These are phyloP conservation scores for Cymbidium sinense DNA, from an alignment of 106 monocot species.

Conservation along the genomic window DNA sequence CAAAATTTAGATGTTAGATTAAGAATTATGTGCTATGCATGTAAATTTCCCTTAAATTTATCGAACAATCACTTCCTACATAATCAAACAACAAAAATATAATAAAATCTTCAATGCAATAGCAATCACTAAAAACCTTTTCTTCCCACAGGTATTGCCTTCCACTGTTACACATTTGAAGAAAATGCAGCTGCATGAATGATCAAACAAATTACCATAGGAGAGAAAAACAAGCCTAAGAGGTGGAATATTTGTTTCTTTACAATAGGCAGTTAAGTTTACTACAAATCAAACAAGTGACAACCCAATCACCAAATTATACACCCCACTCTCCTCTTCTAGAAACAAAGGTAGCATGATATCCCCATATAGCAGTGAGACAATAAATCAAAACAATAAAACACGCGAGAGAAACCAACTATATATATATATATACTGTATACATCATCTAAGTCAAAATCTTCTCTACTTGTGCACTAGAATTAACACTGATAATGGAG, in stretches of 20 bases:
- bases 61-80: too few species aligned
- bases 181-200: background rate
- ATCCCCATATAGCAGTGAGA: slow-evolving; percentile 2
- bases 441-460: slow-evolving; percentile 13
- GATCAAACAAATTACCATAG: background rate
- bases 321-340: background rate
- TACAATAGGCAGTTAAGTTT: background rate
- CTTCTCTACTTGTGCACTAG: slow-evolving; percentile 21
- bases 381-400: slow-evolving; percentile 4
- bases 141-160: too few species aligned
- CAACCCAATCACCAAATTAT: slow-evolving; percentile 5
- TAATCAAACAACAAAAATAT: too few species aligned
- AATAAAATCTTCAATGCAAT: too few species aligned
- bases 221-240: background rate
- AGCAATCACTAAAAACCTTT: too few species aligned
- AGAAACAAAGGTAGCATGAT: background rate
- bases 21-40: too few species aligned
- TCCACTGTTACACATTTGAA: background rate
- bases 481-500: slow-evolving; percentile 9
- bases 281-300: background rate
- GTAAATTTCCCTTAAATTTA: too few species aligned
- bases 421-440: background rate
- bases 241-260: background rate
- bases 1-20: too few species aligned
- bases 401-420: background rate